These are phyloP conservation scores for Scheffersomyces lignicola DNA, from an alignment of 1,139 yeast species.

Conservation along the genomic window DNA sequence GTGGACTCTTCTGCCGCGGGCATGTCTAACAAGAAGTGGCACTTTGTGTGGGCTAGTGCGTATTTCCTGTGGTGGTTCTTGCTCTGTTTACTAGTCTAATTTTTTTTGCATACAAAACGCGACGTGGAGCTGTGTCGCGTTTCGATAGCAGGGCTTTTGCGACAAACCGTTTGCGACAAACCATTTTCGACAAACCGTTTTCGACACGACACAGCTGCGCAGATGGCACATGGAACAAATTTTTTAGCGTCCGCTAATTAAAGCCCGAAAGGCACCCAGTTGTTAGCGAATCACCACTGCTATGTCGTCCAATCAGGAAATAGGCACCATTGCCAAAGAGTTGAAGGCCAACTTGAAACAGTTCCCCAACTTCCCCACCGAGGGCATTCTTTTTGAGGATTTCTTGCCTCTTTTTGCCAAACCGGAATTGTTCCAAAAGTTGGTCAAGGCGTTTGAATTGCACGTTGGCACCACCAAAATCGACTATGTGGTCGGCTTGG, in stretches of 20 bases:
- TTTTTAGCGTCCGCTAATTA: neutral
- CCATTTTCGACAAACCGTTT: neutral
- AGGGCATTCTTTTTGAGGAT: constrained; percentile 94
- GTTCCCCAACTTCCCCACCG: constrained; percentile 89
- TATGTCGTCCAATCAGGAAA: constrained; percentile 16
- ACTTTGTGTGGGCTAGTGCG: no score
- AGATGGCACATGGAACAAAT: constrained; percentile 1
- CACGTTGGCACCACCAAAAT: constrained; percentile 70
- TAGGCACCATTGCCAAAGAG: constrained; percentile 53
- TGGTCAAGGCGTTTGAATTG: constrained; percentile 76
- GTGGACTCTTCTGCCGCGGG: constrained; percentile 8
- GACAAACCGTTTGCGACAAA: no score
- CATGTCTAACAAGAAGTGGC: no score
- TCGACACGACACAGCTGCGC: neutral
- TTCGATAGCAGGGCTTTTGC: no score
- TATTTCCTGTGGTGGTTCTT: no score
- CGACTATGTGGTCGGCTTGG: constrained; percentile 91
- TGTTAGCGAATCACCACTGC: constrained; percentile 1
- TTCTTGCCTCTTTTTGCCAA: constrained; percentile 88
- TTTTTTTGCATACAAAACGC: no score
- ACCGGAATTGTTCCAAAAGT: constrained; percentile 76
- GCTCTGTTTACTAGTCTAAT: no score
- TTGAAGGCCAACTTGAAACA: constrained; percentile 68
- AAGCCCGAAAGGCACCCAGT: neutral
- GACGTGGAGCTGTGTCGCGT: no score